Percentiles rank a stretch among this genome's conserved stretches.
phyloP scores from a whole-genome alignment of 78 protist species.

The Planoprotostelium fungivorum region DNA sequence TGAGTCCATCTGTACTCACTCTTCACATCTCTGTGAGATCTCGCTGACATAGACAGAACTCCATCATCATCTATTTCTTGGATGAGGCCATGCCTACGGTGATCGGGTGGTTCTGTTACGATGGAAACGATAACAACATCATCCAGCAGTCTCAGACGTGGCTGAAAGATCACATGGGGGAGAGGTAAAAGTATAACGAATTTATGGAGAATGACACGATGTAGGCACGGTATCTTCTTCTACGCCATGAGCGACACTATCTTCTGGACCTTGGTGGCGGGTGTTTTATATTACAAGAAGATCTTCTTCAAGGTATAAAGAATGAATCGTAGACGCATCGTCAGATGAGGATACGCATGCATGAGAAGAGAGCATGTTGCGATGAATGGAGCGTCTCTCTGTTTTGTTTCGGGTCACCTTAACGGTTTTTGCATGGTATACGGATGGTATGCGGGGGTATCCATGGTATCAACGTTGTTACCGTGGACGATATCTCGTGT shows the following conservation, averaged over 20 bases:
- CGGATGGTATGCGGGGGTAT: no score
- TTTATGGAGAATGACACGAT: no score
- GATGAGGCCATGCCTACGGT: neutral
- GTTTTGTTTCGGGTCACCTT: no score
- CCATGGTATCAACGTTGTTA: no score
- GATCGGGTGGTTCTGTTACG: neutral
- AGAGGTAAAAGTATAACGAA: no score
- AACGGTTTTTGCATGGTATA: no score
- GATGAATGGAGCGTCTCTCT: no score
- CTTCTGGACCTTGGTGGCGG: neutral
- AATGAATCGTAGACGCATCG: no score
- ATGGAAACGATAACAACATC: neutral
- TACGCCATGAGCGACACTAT: neutral
- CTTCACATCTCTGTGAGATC: neutral
- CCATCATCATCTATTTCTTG: neutral
- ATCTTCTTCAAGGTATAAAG: neutral
- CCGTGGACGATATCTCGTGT: no score
- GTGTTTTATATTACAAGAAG: neutral
- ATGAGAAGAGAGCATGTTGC: no score
- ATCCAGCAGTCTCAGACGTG: neutral
- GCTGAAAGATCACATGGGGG: neutral
- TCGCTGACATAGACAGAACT: neutral
- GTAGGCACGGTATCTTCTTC: neutral
- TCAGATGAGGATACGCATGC: no score
- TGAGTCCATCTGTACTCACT: neutral